Percentiles rank a stretch among this genome's conserved stretches.
Conservation (phyloP, 2,329 filamentous ascomycete genomes). For the Xylariaceae sp. region DNA sequence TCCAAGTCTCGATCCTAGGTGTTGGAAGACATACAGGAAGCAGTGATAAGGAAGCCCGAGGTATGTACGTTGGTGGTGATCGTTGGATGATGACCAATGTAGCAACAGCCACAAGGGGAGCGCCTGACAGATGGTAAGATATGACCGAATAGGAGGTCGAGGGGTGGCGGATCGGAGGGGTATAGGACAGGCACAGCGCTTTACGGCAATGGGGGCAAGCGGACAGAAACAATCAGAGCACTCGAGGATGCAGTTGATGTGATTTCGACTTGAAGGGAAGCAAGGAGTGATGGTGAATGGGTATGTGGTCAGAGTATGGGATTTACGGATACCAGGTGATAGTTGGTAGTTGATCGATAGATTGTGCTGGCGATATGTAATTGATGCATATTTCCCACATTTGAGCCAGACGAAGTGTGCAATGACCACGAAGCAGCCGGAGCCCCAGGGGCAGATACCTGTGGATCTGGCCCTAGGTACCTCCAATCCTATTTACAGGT, state of each 20-base stretch:
- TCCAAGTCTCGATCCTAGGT: background rate
- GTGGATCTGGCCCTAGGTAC: too few relatives aligned
- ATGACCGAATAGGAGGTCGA: background rate
- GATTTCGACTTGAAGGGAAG: too few relatives aligned
- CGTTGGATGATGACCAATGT: conserved; percentile 17
- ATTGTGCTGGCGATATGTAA: conserved; percentile 22
- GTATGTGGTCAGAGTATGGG: too few relatives aligned
- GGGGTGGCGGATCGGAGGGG: too few relatives aligned
- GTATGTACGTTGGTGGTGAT: conserved; percentile 5
- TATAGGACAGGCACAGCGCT: too few relatives aligned
- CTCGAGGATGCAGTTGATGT: too few relatives aligned
- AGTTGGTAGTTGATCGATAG: too few relatives aligned
- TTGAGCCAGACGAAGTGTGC: conserved; percentile 4
- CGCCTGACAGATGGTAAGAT: background rate
- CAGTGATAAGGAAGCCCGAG: conserved; percentile 1
- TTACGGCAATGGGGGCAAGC: too few relatives aligned
- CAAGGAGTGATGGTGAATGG: too few relatives aligned
- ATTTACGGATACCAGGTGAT: too few relatives aligned
- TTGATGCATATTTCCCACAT: conserved; percentile 11
- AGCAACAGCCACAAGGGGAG: conserved; percentile 8
- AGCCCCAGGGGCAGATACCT: background rate
- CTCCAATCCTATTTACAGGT: too few relatives aligned
- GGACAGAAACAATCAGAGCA: too few relatives aligned
- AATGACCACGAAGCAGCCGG: background rate
- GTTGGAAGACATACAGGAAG: conserved; percentile 12